Base-by-base conservation (phyloP, 805 yeast species). In the Suhomyces vadensis region DNA sequence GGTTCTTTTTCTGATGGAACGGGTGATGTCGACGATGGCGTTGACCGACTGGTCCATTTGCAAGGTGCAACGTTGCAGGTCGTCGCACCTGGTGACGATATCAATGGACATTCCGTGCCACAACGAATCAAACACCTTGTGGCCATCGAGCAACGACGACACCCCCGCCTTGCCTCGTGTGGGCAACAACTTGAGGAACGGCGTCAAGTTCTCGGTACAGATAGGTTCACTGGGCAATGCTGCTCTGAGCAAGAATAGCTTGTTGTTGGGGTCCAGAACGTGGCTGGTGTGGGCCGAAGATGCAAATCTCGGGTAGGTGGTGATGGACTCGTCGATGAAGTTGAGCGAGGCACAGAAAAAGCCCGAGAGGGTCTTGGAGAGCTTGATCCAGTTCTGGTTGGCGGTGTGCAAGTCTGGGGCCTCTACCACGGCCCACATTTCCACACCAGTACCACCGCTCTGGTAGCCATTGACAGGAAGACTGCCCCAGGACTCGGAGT, bases 71-170 rank as follows among this genome's bases (percentile, higher is more conserved):
- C 6, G 9, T 13, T 27, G 31, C 10, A 37, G 37, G 5, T 45
- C 40, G 19, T 61, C 67, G 52, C 90, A 82, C 9, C 65, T 66
- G 0, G 89, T 82, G 13, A 66, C 65, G 20, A 92, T 74, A 60
- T 92, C 98, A 37, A 94, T 80, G 2, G 97, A 78, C 89, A 94
- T 84, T 31, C 91, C 81, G 52, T 91, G 96, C 98, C 98, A 94
- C 50, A 83, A 81, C 0, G 97, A 82, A 57, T 90, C 96, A 63
- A 90, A 94, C 6, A 89, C 78, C 57, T 83, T 83, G 61, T 89
- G 96, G 14, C 99, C 98, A 55, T 90, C 95, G 19, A 94, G 70
- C 33, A 92, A 70, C 0, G 95, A 78, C 0, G 96, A 79, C 31
- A 94, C 70, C 2, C 99, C 99, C 0, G 95, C 82, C 60, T 83